Evolutionary conservation across 179 eudicot species (phyloP), one percentile per base, ranked within the genome.

Genomic region (Sideroxylon spinosum): DNA sequence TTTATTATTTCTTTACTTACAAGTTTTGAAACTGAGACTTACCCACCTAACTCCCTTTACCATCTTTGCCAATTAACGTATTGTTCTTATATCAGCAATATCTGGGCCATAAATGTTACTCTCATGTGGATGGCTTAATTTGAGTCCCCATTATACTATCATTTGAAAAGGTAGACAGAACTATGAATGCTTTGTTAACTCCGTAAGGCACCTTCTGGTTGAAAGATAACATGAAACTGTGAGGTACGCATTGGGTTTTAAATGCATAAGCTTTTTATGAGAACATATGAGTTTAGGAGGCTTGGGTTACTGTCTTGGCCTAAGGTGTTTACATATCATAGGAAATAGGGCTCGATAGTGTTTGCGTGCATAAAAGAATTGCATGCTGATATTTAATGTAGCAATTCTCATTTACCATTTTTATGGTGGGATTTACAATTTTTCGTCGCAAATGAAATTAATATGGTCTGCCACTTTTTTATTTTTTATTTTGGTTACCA

Each of bases 351-450:
- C 11, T 23, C 20, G 7, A 8, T 29, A 0, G 44, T 16, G n/a
- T 55, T 73, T 29, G 20, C n/a, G 12, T 56, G 49, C 28, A 23
- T 25, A 71, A 22, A 71, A 8, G n/a, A 28, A 12, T 72, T 55
- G 63, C 7, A 4, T 28, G 63, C 44, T 72, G 44, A 13, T 0
- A 26, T 72, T 22, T 72, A 28, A 28, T 72, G 63, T 19, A 11
- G 64, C 20, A 62, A 53, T 55, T 55, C 13, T 50, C 50, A 44
- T 71, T 72, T 72, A 13, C 63, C 55, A 59, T 55, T 53, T 55
- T 55, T 16, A 17, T 59, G 46, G 28, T 74, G 60, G 19, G 11
- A 46, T 22, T 60, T 3, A 20, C 7, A 13, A 7, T 37, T 12
- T 6, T 61, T 13, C 0, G 2, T 3, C 0, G 9, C 19, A 14